Percentiles rank a stretch among this genome's conserved stretches.
Conservation (phyloP, 2,329 filamentous ascomycete genomes). For the Penicillium paneum region DNA sequence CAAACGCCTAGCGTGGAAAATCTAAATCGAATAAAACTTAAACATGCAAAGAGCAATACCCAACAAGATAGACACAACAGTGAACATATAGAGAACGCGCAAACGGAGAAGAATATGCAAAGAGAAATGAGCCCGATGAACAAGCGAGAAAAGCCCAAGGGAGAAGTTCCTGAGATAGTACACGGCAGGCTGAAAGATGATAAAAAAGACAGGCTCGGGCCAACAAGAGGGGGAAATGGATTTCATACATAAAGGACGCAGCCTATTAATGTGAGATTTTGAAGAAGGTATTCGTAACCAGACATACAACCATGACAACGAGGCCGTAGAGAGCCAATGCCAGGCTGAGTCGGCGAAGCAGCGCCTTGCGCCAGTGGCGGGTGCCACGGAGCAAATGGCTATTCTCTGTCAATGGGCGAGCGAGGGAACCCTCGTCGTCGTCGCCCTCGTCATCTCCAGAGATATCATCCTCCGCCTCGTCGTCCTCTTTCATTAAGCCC, state of each 20-base stretch:
- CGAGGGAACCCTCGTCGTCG: constrained; percentile 36
- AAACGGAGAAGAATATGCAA: not conserved
- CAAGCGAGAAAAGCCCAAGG: not conserved
- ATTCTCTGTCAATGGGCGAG: constrained; percentile 52
- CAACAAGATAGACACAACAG: not conserved
- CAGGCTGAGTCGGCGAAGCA: constrained; percentile 69
- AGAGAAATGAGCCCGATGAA: not conserved
- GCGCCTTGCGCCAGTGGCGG: constrained; percentile 62
- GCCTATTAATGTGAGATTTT: constrained; percentile 56
- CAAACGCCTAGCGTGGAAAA: not conserved
- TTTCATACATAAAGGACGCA: not conserved
- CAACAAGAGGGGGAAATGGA: not conserved
- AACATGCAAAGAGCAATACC: not conserved
- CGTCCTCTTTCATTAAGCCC: constrained; percentile 82
- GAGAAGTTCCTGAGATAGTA: not conserved
- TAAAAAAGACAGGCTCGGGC: not conserved
- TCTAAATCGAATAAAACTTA: not conserved
- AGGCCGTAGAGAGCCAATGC: constrained; percentile 78
- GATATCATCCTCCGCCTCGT: constrained; percentile 61
- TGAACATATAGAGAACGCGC: not conserved
- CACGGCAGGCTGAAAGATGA: not conserved
- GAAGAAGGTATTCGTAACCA: constrained; percentile 82
- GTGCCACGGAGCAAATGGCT: constrained; percentile 59
- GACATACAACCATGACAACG: constrained; percentile 83
- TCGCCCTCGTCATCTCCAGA: constrained; percentile 38